phyloP scores from a whole-genome alignment of 176 grass and related monocot species.

The Aegilops tauschii region DNA sequence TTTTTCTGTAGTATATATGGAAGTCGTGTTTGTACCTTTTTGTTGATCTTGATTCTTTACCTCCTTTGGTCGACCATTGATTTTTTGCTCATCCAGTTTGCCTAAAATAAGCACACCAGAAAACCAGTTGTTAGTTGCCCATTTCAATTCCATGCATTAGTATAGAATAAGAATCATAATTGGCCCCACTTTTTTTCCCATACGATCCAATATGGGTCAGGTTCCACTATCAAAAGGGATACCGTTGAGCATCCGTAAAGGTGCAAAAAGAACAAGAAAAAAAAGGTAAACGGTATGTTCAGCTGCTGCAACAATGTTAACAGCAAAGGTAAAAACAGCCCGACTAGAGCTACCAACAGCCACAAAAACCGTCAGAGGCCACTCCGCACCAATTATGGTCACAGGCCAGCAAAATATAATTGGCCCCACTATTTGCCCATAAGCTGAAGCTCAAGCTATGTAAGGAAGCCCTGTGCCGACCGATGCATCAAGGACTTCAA shows the following conservation, averaged over 20 bases:
- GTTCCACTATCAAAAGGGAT: too few species aligned
- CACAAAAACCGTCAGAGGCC: too few species aligned
- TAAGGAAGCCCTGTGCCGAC: neutral
- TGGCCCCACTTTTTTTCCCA: neutral
- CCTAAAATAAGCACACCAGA: neutral
- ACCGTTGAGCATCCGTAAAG: too few species aligned
- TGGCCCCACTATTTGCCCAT: neutral
- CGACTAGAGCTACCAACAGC: too few species aligned
- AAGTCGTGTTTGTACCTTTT: neutral
- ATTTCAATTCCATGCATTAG: neutral
- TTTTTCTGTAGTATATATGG: neutral
- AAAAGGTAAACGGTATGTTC: too few species aligned
- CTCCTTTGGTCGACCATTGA: neutral
- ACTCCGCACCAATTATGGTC: too few species aligned
- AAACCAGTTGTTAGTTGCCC: neutral
- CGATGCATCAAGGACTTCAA: neutral
- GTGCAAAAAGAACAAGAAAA: too few species aligned
- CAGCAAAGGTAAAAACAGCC: too few species aligned
- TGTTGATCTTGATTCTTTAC: neutral
- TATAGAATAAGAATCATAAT: neutral
- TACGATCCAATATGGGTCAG: too few species aligned
- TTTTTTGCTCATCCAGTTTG: neutral
- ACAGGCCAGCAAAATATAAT: neutral
- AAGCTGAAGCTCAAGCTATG: neutral
- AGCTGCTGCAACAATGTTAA: too few species aligned